These are phyloP conservation scores for Byssoonygena ceratinophila DNA, from an alignment of 2,329 filamentous ascomycete genomes.

Conservation along the genomic window DNA sequence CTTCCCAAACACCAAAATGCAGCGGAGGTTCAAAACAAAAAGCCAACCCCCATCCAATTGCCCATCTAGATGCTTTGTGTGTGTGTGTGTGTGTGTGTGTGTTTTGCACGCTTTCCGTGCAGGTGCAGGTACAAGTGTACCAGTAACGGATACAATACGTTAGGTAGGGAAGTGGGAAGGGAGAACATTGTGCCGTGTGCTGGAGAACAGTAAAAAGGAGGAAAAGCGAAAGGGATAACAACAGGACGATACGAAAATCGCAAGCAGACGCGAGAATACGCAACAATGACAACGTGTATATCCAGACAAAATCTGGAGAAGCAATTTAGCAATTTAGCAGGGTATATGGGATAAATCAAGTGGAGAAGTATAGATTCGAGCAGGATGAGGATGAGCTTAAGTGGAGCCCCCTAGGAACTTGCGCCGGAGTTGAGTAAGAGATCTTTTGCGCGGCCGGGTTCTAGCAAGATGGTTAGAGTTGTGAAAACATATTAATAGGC, in stretches of 20 bases:
- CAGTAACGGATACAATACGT: no score
- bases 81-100: background rate
- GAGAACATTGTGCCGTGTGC: no score
- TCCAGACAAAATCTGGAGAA: no score
- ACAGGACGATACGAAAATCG: no score
- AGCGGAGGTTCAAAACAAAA: background rate
- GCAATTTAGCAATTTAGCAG: no score
- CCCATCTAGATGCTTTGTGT: conserved; percentile 1
- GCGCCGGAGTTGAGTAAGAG: conserved; percentile 10
- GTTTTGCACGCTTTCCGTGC: background rate
- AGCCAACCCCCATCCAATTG: conserved; percentile 2
- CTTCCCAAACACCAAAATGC: conserved; percentile 6
- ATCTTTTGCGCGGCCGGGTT: conserved; percentile 10
- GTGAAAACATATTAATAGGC: background rate
- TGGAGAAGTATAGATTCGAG: background rate
- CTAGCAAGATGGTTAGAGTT: background rate
- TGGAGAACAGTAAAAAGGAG: no score
- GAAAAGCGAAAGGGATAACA: no score
- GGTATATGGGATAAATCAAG: background rate
- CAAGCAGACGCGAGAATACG: no score
- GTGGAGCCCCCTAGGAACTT: conserved; percentile 2
- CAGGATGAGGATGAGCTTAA: background rate
- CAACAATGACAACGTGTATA: no score
- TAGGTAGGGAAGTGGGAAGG: no score
- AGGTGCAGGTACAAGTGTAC: no score